These are phyloP conservation scores for Kluyveromyces wickerhamii DNA, from an alignment of 805 yeast genomes.

Conservation along the genomic window DNA sequence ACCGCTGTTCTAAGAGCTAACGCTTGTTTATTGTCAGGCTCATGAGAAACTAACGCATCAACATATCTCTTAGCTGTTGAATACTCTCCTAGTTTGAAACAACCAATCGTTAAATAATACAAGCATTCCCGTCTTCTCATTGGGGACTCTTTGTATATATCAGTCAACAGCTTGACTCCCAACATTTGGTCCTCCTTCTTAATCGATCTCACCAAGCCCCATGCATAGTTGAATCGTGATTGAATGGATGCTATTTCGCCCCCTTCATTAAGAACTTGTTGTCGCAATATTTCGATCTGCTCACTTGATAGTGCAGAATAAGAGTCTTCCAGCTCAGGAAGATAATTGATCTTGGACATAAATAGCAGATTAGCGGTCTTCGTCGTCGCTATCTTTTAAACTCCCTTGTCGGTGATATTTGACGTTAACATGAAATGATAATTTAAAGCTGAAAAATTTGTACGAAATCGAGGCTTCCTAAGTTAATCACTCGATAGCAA, in stretches of 20 bases:
- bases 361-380: no score
- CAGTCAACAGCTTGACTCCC: constrained; percentile 71
- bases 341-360: constrained; percentile 22
- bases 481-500: not conserved
- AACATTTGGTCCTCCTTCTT: constrained; percentile 57
- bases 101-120: constrained; percentile 80
- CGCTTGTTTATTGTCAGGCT: constrained; percentile 82
- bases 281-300: constrained; percentile 66
- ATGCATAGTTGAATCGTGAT: constrained; percentile 86
- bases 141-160: constrained; percentile 66
- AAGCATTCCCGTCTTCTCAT: constrained; percentile 81
- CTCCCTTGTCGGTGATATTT: no score
- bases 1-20: constrained; percentile 61
- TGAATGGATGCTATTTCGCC: constrained; percentile 69
- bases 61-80: constrained; percentile 78
- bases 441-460: no score
- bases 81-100: constrained; percentile 82
- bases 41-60: constrained; percentile 66
- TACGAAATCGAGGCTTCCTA: no score
- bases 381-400: no score
- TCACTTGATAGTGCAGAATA: constrained; percentile 51
- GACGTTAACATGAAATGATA: not conserved
- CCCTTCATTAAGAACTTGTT: constrained; percentile 73
- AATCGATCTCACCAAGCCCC: constrained; percentile 83
- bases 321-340: constrained; percentile 28